Base-by-base conservation (phyloP, 129 eudicot genomes). In the Artemisia argyi region DNA sequence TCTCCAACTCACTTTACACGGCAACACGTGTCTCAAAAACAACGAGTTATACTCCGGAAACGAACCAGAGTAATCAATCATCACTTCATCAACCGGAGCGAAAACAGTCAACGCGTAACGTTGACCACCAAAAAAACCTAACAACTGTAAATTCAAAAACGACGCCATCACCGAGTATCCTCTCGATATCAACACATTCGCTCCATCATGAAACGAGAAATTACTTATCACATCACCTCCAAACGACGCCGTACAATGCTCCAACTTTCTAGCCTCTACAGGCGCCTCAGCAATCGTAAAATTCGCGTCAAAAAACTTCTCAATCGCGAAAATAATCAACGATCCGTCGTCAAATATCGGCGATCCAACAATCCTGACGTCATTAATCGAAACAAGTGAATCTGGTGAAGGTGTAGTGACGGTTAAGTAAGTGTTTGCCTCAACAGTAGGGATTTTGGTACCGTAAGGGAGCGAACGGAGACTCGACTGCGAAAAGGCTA, bases 301-400 rank as follows among this genome's bases (percentile, higher is more conserved):
- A 22, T 87, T 64, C 4, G 74, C 63, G 61, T 74, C 78, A 49
- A 93, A 89, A 66, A 93, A 93, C 24, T 17, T 47, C 42, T 80
- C 90, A 2, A 93, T 77, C 2, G 80, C 88, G 79, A 71, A 89
- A 11, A 87, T 83, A 5, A 87, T 51, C 1, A 93, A 61, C 50
- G 83, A 78, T 6, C 95, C 96, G 69, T 93, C 96, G 11, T 89
- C 92, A 67, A 81, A 89, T 13, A 93, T 65, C 24, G 96, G 95
- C 16, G 86, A 80, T 12, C 79, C 81, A 0, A 69, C 51, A 68
- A 93, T 20, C 0, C 55, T 65, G 15, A 87, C 96, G 54, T 79
- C 80, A 77, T 89, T 85, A 24, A 93, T 60, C 1, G 92, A 89
- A 18, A 87, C 19, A 2, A 20, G 58, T 6, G 73, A 17, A 69